Percentiles rank a stretch among this genome's conserved stretches.
These are phyloP conservation scores for Croton setiger DNA, from an alignment of 441 rosid species.

Conservation along the genomic window DNA sequence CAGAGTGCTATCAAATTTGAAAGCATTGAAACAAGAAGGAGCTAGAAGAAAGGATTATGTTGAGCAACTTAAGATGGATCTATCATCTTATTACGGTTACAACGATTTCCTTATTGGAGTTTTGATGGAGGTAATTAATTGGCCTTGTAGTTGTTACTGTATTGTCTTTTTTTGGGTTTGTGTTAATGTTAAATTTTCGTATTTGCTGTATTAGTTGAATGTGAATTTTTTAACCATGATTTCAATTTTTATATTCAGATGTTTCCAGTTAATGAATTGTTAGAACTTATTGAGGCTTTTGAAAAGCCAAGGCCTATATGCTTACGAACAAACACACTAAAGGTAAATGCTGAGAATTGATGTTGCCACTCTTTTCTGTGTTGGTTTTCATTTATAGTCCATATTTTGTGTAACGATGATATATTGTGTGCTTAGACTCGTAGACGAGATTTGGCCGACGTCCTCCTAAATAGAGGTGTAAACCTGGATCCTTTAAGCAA, in stretches of 20 bases:
- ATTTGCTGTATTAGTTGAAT: background rate
- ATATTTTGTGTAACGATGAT: background rate
- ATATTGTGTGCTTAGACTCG: conserved; percentile 49
- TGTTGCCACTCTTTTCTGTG: conserved; percentile 12
- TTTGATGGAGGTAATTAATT: conserved; percentile 64
- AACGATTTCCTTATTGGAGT: conserved; percentile 81
- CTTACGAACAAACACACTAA: conserved; percentile 83
- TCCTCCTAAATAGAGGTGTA: conserved; percentile 90
- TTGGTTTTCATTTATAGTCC: conserved; percentile 11
- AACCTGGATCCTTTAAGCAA: conserved; percentile 89
- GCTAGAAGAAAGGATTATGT: conserved; percentile 58
- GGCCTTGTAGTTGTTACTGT: conserved; percentile 5
- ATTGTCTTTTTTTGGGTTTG: background rate
- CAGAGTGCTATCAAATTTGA: conserved; percentile 77
- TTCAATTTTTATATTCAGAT: conserved; percentile 45
- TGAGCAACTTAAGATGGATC: conserved; percentile 69
- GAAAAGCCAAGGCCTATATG: conserved; percentile 93
- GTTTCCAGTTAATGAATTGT: conserved; percentile 91
- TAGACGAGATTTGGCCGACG: conserved; percentile 93
- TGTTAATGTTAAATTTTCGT: background rate
- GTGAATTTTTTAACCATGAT: background rate
- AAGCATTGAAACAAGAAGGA: conserved; percentile 66
- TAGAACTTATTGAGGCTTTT: conserved; percentile 84
- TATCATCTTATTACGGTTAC: conserved; percentile 82
- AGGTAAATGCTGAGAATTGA: conserved; percentile 39